Percentiles rank a stretch among this genome's conserved stretches.
These are phyloP conservation scores for Phialophora expanda DNA, from an alignment of 2,329 filamentous ascomycete genomes.

Conservation along the genomic window DNA sequence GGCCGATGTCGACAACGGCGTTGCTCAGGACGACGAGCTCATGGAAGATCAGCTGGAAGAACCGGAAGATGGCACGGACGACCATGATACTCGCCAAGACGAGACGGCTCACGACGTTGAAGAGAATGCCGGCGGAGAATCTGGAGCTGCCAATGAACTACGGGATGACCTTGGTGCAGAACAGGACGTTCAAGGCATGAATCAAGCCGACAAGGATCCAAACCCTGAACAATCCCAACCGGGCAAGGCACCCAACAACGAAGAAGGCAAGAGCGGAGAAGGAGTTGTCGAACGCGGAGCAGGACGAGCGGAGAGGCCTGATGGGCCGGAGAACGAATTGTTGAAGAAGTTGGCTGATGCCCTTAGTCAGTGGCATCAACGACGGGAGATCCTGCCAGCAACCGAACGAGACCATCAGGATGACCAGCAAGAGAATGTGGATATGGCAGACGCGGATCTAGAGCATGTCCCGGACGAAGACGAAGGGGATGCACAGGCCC, in stretches of 20 bases:
- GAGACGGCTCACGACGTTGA: constrained; percentile 53
- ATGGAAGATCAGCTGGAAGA: constrained; percentile 45
- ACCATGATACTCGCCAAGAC: constrained; percentile 40
- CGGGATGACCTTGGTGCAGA: constrained; percentile 48
- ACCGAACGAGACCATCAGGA: constrained; percentile 59
- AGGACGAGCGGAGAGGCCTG: constrained; percentile 35
- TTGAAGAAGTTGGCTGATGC: constrained; percentile 96
- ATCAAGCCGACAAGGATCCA: constrained; percentile 32
- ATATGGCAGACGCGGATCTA: constrained; percentile 81
- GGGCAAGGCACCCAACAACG: constrained; percentile 33
- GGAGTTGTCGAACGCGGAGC: constrained; percentile 35
- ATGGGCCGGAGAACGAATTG: constrained; percentile 63
- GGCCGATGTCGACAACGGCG: constrained; percentile 44
- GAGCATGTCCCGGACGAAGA: constrained; percentile 89
- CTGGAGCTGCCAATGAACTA: constrained; percentile 49
- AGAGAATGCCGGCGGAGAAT: constrained; percentile 53
- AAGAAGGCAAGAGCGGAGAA: constrained; percentile 34
- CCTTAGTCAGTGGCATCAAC: constrained; percentile 90
- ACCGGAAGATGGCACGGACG: constrained; percentile 47
- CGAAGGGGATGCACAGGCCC: constrained; percentile 83
- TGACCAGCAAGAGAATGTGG: constrained; percentile 64
- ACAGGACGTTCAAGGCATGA: constrained; percentile 37
- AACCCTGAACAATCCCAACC: constrained; percentile 35
- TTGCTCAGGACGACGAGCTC: constrained; percentile 46
- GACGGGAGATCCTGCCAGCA: constrained; percentile 76